phyloP scores from a whole-genome alignment of 179 eudicot genomes.

The Vitellaria paradoxa region DNA sequence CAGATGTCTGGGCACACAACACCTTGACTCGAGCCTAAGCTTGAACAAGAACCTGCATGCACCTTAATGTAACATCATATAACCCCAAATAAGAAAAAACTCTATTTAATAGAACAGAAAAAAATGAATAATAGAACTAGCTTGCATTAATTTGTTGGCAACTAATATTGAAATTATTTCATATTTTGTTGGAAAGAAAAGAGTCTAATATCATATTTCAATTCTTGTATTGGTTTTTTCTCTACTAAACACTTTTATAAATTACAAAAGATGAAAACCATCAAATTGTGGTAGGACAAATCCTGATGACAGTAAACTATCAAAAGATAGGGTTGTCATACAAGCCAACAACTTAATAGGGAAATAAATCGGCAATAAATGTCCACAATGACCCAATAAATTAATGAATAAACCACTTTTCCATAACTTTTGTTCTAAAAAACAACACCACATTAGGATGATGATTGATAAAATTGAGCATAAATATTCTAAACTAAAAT shows the following conservation, averaged over 20 bases:
- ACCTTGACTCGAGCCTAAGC: too few relatives aligned
- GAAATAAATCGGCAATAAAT: too few relatives aligned
- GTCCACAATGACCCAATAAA: too few relatives aligned
- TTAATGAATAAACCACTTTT: background rate
- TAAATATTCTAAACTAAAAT: constrained; percentile 27
- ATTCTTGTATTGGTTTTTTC: background rate
- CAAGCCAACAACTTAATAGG: too few relatives aligned
- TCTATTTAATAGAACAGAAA: too few relatives aligned
- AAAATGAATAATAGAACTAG: too few relatives aligned
- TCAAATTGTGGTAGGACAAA: background rate
- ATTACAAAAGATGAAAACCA: background rate
- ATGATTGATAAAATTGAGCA: background rate
- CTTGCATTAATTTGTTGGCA: background rate
- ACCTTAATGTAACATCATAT: too few relatives aligned
- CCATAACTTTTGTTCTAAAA: background rate
- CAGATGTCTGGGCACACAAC: too few relatives aligned
- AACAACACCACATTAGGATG: background rate
- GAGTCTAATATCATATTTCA: background rate
- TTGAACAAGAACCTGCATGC: too few relatives aligned
- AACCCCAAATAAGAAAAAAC: too few relatives aligned
- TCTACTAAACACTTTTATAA: background rate
- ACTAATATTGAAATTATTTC: background rate
- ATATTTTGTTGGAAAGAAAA: background rate
- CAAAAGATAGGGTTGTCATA: too few relatives aligned
- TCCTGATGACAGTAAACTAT: background rate